These are phyloP conservation scores for Entophlyctis luteolus DNA, from an alignment of 192 early-diverging fungal genomes.

Conservation along the genomic window DNA sequence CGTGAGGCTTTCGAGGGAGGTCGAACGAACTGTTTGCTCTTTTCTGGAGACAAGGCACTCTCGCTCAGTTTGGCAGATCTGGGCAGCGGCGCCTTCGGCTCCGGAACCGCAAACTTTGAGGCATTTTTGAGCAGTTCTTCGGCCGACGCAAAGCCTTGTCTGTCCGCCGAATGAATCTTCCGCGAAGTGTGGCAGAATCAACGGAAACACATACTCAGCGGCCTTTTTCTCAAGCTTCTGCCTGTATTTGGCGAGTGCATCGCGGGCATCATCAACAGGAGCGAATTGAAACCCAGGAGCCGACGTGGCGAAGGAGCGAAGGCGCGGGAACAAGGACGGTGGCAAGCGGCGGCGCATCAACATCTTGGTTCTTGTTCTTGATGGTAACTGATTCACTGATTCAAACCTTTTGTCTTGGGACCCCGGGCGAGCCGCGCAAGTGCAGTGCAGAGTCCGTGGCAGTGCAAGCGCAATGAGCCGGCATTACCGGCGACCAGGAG, in stretches of 20 bases:
- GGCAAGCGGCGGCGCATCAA: too few relatives aligned
- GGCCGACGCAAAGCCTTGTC: constrained; percentile 45
- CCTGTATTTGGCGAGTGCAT: constrained; percentile 57
- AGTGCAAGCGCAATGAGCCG: too few relatives aligned
- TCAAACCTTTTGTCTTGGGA: too few relatives aligned
- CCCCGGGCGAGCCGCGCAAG: too few relatives aligned
- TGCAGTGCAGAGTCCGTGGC: too few relatives aligned
- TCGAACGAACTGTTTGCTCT: not conserved
- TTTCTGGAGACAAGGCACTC: not conserved
- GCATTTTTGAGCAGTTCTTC: constrained; percentile 41
- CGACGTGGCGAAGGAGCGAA: too few relatives aligned
- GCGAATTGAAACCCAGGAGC: too few relatives aligned
- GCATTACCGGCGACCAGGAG: too few relatives aligned
- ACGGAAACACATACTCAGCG: constrained; percentile 39
- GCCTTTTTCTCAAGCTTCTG: constrained; percentile 57
- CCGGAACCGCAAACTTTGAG: not conserved
- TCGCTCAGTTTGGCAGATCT: constrained; percentile 13
- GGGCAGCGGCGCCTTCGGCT: constrained; percentile 27
- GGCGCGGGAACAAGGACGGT: too few relatives aligned
- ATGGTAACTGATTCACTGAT: too few relatives aligned
- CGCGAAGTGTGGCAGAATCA: not conserved
- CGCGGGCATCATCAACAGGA: too few relatives aligned
- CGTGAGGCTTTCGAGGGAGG: not conserved
- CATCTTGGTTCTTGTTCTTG: too few relatives aligned
- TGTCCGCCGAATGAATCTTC: constrained; percentile 11